Conservation (phyloP, 2,329 filamentous ascomycete genomes). For the Fusarium decemcellulare region DNA sequence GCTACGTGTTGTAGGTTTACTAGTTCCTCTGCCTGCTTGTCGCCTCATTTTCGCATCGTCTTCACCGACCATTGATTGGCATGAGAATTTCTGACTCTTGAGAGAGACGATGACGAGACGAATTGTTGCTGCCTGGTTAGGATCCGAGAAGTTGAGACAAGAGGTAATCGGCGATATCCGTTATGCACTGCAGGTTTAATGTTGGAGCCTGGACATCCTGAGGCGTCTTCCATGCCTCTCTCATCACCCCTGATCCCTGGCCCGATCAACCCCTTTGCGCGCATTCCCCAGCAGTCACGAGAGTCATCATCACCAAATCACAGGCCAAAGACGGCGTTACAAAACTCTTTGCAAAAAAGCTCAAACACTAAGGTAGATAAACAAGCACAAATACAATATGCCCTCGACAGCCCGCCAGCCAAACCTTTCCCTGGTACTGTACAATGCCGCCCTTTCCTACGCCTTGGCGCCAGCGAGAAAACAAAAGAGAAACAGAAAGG, state of each 20-base stretch:
- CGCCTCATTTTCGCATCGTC: background rate
- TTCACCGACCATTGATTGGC: background rate
- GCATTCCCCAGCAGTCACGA: constrained; percentile 1
- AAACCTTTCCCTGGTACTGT: constrained; percentile 30
- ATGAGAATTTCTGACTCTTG: too few species aligned
- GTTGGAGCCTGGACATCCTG: background rate
- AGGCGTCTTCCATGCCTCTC: background rate
- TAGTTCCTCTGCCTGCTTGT: background rate
- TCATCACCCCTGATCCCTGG: constrained; percentile 12
- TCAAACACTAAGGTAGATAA: constrained; percentile 25
- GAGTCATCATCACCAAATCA: background rate
- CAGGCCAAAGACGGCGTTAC: background rate
- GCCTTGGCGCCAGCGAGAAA: constrained; percentile 31
- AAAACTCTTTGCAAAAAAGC: constrained; percentile 24
- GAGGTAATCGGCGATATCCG: background rate
- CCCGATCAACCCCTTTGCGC: background rate
- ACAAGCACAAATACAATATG: constrained; percentile 25
- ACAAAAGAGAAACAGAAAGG: constrained; percentile 1
- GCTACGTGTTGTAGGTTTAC: too few species aligned
- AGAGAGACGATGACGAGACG: background rate
- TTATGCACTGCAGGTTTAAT: background rate
- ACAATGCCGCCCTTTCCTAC: constrained; percentile 39
- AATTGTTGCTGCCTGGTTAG: background rate
- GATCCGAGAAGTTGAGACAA: background rate
- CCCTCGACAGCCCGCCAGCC: constrained; percentile 21